A percentile compares a stretch with the other conserved stretches of the same genome.
Conservation (phyloP, 2,329 filamentous ascomycete genomes). For the Alternaria consortialis region DNA sequence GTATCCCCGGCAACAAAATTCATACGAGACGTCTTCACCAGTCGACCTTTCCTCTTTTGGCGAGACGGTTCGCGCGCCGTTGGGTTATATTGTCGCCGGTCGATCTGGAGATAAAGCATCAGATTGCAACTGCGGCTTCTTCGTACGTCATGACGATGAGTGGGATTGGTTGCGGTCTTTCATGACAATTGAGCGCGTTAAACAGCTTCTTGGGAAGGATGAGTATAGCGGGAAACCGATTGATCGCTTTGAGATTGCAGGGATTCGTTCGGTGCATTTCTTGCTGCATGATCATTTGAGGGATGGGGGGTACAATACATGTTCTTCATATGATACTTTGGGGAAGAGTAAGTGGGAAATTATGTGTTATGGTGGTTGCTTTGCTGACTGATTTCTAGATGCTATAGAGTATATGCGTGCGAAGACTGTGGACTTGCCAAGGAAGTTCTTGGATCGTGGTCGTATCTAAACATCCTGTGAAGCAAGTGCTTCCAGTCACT, state of each 20-base stretch:
- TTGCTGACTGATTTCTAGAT: constrained; percentile 14
- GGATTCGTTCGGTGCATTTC: constrained; percentile 46
- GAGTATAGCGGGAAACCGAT: constrained; percentile 32
- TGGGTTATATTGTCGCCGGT: constrained; percentile 57
- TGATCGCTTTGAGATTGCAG: constrained; percentile 19
- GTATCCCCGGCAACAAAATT: constrained; percentile 30
- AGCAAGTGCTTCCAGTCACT: too few relatives aligned
- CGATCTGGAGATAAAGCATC: constrained; percentile 54
- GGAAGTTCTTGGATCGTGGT: constrained; percentile 23
- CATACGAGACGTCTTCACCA: constrained; percentile 43
- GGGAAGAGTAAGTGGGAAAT: constrained; percentile 17
- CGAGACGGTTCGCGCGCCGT: constrained; percentile 43
- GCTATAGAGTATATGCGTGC: constrained; percentile 31
- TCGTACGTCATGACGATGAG: constrained; percentile 44
- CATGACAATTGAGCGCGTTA: constrained; percentile 37
- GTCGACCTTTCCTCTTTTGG: constrained; percentile 18
- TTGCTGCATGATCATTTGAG: constrained; percentile 56
- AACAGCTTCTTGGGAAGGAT: constrained; percentile 38
- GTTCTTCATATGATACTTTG: constrained; percentile 10
- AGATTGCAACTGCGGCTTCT: constrained; percentile 51
- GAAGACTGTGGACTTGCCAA: constrained; percentile 29
- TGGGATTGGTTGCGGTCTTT: constrained; percentile 46
- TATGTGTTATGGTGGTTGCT: background rate
- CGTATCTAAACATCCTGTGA: constrained; percentile 10
- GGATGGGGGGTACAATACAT: constrained; percentile 46